A percentile compares a stretch with the other conserved stretches of the same genome.
Evolutionary conservation across 208 protist genomes (phyloP).

Genomic region (Trypanosoma theileri): DNA sequence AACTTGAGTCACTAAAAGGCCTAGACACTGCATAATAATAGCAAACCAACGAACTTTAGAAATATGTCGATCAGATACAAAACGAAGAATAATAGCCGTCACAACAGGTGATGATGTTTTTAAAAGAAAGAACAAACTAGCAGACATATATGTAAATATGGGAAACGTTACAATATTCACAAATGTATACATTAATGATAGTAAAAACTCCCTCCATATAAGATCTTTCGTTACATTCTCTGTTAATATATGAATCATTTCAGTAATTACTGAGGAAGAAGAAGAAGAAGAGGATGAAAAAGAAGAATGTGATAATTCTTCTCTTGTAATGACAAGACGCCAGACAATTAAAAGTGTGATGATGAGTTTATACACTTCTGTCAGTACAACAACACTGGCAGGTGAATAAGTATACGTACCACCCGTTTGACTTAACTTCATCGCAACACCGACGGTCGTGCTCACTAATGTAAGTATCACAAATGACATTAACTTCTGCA

Average conservation of each 20-base stretch:
- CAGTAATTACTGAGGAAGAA: background rate
- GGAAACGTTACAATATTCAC: conserved; percentile 25
- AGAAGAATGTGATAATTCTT: background rate
- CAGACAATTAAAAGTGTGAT: background rate
- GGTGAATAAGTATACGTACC: conserved; percentile 17
- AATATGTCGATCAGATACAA: conserved; percentile 4
- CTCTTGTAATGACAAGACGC: background rate
- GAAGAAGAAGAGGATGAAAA: too few species aligned
- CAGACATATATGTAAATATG: conserved; percentile 17
- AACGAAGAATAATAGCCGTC: conserved; percentile 16
- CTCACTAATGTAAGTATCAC: conserved; percentile 6
- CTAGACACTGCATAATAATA: conserved; percentile 19
- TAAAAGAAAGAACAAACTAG: conserved; percentile 20
- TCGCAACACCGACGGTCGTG: conserved; percentile 3
- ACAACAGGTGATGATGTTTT: conserved; percentile 26
- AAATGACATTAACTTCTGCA: conserved; percentile 1
- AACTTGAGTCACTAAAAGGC: conserved; percentile 16
- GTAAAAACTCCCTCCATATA: conserved; percentile 6
- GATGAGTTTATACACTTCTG: conserved; percentile 20
- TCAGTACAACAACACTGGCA: conserved; percentile 9
- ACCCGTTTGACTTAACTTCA: conserved; percentile 18
- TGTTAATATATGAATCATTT: conserved; percentile 12
- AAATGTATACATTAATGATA: conserved; percentile 11
- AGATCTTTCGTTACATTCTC: conserved; percentile 14
- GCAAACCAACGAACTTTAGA: conserved; percentile 14